These are phyloP conservation scores for Aspergillus nomiae DNA, from an alignment of 2,329 filamentous ascomycete species.

Conservation along the genomic window DNA sequence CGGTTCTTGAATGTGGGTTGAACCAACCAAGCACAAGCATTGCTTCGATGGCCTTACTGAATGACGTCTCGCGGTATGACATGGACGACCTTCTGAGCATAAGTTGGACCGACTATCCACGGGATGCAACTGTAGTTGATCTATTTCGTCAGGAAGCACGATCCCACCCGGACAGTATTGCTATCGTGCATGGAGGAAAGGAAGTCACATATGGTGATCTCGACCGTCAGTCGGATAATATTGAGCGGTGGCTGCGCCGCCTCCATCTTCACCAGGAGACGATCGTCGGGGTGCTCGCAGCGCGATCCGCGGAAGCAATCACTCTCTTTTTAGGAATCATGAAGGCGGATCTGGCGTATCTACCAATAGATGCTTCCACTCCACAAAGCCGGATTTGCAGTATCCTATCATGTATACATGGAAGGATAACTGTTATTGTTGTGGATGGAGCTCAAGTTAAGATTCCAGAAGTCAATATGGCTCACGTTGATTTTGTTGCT, in stretches of 20 bases:
- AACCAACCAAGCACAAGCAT: not conserved
- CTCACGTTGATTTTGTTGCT: not conserved
- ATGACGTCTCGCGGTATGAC: not conserved
- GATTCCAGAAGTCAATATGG: too few relatives aligned
- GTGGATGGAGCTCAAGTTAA: too few relatives aligned
- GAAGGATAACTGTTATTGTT: not conserved
- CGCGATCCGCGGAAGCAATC: not conserved
- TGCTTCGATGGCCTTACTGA: not conserved
- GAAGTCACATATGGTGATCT: not conserved
- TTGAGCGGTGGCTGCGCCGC: not conserved
- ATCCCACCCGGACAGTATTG: not conserved
- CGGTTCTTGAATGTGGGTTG: not conserved
- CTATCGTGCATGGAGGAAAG: not conserved
- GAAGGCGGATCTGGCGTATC: not conserved
- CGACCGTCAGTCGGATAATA: not conserved
- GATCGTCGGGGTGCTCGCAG: not conserved
- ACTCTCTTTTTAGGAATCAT: not conserved
- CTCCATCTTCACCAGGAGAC: not conserved
- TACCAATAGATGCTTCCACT: not conserved
- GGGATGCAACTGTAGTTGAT: not conserved
- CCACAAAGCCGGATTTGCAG: not conserved
- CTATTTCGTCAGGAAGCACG: not conserved
- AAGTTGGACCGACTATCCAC: not conserved
- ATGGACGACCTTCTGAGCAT: not conserved
- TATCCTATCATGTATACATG: not conserved